Conservation (phyloP, 495 filamentous ascomycete species). For the Cryomyces minteri region DNA sequence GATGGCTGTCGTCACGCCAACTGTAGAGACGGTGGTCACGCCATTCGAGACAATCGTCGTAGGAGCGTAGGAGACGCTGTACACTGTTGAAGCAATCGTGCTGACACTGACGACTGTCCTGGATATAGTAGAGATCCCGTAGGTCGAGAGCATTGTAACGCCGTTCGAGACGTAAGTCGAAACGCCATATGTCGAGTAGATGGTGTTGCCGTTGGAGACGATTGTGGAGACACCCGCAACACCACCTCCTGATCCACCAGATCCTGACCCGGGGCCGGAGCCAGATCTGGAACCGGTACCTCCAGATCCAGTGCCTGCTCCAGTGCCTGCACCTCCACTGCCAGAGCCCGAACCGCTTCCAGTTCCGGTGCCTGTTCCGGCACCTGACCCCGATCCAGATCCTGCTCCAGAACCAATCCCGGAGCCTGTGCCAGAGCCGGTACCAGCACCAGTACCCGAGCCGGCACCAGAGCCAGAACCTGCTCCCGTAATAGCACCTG, state of each 20-base stretch:
- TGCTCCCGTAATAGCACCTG: too few relatives aligned
- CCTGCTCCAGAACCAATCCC: neutral
- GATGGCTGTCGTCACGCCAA: neutral
- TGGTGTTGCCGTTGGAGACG: neutral
- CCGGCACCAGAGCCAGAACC: neutral
- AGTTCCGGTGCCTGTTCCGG: neutral
- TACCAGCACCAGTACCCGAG: neutral
- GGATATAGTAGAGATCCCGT: neutral
- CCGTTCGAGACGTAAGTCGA: neutral
- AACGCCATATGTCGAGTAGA: neutral
- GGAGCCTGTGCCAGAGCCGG: neutral
- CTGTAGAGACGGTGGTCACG: neutral
- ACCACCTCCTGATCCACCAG: neutral
- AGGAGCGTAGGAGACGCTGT: neutral
- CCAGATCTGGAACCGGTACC: neutral
- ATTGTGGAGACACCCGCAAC: neutral
- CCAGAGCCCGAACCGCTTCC: neutral
- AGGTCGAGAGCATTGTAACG: neutral
- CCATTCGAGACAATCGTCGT: neutral
- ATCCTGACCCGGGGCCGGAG: neutral
- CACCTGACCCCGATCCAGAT: neutral
- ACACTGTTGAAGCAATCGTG: neutral
- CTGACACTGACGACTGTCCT: neutral
- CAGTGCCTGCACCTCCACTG: neutral
- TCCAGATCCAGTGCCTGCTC: neutral